These are phyloP conservation scores for Parastagonospora nodorum DNA, from an alignment of 2,329 filamentous ascomycete genomes.

Conservation along the genomic window DNA sequence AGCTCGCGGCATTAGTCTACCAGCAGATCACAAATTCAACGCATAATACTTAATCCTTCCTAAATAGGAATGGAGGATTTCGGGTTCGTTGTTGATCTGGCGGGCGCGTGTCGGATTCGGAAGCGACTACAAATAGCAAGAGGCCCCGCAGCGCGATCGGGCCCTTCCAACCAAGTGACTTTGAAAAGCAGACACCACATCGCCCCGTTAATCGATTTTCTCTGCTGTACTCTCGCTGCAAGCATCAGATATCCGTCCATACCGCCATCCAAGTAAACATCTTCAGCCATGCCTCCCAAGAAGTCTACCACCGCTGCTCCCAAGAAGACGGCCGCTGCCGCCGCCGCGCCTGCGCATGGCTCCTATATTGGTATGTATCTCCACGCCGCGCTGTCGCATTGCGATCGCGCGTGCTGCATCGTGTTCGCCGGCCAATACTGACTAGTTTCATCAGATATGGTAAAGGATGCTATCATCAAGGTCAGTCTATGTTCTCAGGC, in stretches of 20 bases:
- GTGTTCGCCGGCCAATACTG: constrained; percentile 61
- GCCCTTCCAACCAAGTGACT: constrained; percentile 15
- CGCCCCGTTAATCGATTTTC: constrained; percentile 23
- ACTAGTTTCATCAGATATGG: constrained; percentile 66
- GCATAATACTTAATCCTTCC: constrained; percentile 35
- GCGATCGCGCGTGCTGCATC: constrained; percentile 41
- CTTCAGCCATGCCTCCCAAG: constrained; percentile 67
- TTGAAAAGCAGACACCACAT: constrained; percentile 33
- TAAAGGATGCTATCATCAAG: constrained; percentile 72
- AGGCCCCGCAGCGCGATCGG: constrained; percentile 30
- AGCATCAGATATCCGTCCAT: constrained; percentile 34
- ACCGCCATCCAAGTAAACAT: constrained; percentile 26
- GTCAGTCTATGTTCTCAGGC: constrained; percentile 64
- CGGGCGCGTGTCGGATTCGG: constrained; percentile 26
- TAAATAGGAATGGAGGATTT: constrained; percentile 35
- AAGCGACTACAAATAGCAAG: constrained; percentile 36
- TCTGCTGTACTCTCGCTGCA: constrained; percentile 38
- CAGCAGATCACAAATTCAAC: constrained; percentile 30
- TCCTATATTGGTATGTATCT: constrained; percentile 67
- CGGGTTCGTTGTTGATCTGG: constrained; percentile 38
- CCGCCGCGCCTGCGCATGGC: constrained; percentile 61
- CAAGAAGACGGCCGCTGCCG: constrained; percentile 59
- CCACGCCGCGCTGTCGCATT: constrained; percentile 54
- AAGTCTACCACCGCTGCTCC: constrained; percentile 60
- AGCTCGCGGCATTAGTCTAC: constrained; percentile 20